Base-by-base conservation (phyloP, 148 eudicot genomes). In the Simmondsia chinensis region DNA sequence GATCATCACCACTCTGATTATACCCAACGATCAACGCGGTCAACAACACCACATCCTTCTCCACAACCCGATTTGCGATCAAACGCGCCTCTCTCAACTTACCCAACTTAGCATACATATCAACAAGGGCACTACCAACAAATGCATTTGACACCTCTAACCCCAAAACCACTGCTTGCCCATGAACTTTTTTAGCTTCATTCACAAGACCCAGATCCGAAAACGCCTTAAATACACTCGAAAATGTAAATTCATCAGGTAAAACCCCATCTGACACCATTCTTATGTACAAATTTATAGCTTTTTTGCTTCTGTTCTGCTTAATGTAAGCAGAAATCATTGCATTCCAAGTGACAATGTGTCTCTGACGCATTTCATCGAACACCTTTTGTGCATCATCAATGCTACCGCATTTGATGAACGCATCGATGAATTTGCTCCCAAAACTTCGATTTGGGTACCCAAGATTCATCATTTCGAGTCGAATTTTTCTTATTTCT, bases 51-150 rank as follows among this genome's bases (percentile, higher is more conserved):
- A 70, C 66, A 64, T 70, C 75, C 56, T 70, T 70, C 30, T 33
- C 66, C 42, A 50, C 50, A 32, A 60, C 67, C 14, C 56, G 59
- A 40, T 65, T 54, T 0, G 60, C 48, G 7, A 56, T 71, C 63
- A 60, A 50, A n/a, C 43, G 65, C 13, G 75, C 59, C 38, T 64
- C 60, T 45, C 53, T 37, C 63, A 70, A 49, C 17, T 48, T 50
- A 42, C 74, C 66, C 54, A 64, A 64, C 58, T 70, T 64, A 1
- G 63, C 46, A 64, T 59, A 64, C 75, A 70, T 70, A 43, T 69
- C 65, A 33, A 64, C 75, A 39, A 70, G 63, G 20, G 70, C 71
- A 42, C 67, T 59, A 9, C 63, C 71, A 36, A 70, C 71, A 64
- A 64, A 70, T 27, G 48, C 70, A 59, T 55, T 36, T 1, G 59